Conservation (phyloP, 225 moss, liverwort and hornwort species). For the Physcomitrium patens region DNA sequence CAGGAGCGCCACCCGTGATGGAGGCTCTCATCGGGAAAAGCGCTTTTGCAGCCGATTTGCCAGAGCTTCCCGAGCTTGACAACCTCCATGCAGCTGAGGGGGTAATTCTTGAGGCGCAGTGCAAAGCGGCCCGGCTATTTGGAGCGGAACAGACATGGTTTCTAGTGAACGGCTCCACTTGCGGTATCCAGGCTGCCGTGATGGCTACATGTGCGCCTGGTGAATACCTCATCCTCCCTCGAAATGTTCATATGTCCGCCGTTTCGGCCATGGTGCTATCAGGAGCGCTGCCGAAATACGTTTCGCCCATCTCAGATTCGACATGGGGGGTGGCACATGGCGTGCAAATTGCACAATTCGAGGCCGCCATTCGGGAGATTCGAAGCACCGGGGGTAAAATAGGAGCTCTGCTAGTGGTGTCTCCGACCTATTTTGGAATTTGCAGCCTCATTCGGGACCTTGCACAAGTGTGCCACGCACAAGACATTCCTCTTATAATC, state of each 20-base stretch:
- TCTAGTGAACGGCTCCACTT: conserved; percentile 89
- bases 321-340: conserved; percentile 74
- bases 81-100: conserved; percentile 76
- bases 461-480: conserved; percentile 57
- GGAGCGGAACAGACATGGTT: conserved; percentile 86
- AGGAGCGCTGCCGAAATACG: conserved; percentile 74
- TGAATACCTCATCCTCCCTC: conserved; percentile 74
- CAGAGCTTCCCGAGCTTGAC: conserved; percentile 92
- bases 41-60: conserved; percentile 68
- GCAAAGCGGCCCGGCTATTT: conserved; percentile 67
- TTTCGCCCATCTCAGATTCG: conserved; percentile 56
- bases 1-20: conserved; percentile 64
- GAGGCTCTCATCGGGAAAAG: conserved; percentile 49
- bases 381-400: conserved; percentile 53
- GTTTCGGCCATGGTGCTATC: conserved; percentile 88
- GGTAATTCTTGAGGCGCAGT: conserved; percentile 72
- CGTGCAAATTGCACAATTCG: conserved; percentile 46
- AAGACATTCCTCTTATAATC: conserved; percentile 67
- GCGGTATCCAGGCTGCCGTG: conserved; percentile 92
- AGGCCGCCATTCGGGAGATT: conserved; percentile 56
- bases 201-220: conserved; percentile 80
- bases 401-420: conserved; percentile 83
- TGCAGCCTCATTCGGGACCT: conserved; percentile 62
- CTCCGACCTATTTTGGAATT: conserved; percentile 87
- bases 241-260: conserved; percentile 88